A percentile compares a stretch with the other conserved stretches of the same genome.
Conservation (phyloP, 2,329 filamentous ascomycete genomes). For the Exophiala sp. region DNA sequence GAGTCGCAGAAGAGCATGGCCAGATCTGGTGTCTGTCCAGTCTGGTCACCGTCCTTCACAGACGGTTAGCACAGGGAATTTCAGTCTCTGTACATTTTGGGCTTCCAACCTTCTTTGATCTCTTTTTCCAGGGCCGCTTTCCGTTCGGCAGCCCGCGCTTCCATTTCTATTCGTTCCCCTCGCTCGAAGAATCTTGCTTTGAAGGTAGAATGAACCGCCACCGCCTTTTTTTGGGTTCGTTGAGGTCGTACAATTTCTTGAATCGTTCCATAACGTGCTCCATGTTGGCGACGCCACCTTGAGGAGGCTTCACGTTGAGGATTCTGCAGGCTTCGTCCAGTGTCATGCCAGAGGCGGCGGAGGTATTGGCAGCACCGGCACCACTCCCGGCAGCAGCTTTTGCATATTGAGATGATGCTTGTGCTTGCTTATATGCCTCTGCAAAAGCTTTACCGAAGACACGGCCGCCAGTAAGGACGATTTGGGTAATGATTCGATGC, state of each 20-base stretch:
- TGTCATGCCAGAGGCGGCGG: constrained; percentile 67
- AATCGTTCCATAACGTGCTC: constrained; percentile 78
- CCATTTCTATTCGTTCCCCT: constrained; percentile 83
- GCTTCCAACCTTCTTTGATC: constrained; percentile 79
- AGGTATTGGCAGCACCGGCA: constrained; percentile 46
- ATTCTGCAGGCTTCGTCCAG: constrained; percentile 97
- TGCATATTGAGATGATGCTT: constrained; percentile 76
- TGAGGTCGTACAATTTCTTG: constrained; percentile 89
- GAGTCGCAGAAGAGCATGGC: neutral
- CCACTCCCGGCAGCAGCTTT: constrained; percentile 60
- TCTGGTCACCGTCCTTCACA: constrained; percentile 27
- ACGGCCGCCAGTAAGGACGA: constrained; percentile 81
- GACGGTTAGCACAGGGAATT: constrained; percentile 37
- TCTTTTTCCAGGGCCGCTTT: constrained; percentile 70
- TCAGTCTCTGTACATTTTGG: constrained; percentile 86
- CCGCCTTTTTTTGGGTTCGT: constrained; percentile 84
- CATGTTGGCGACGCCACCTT: constrained; percentile 68
- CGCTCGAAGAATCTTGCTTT: constrained; percentile 94
- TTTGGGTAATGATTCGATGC: constrained; percentile 89
- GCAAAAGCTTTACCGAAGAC: constrained; percentile 88
- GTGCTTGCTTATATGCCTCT: constrained; percentile 93
- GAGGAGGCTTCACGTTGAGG: constrained; percentile 86
- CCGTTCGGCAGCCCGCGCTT: constrained; percentile 67
- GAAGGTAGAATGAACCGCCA: constrained; percentile 85
- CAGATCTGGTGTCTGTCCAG: constrained; percentile 2